Base-by-base conservation (phyloP, 768 basidiomycete species). In the Suillus clintonianus region DNA sequence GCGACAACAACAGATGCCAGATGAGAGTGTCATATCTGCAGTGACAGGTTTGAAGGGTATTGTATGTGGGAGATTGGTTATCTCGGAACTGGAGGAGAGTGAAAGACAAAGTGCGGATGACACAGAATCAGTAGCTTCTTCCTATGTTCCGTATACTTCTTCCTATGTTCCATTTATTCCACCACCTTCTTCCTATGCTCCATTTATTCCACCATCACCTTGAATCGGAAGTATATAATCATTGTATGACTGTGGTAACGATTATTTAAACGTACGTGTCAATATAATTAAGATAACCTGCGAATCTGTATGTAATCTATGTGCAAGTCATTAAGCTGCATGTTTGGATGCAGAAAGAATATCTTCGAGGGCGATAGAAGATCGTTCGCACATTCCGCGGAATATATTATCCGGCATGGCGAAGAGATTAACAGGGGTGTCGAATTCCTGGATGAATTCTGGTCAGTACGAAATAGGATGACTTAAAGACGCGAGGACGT, bases 371-470 rank as follows among this genome's bases (percentile, higher is more conserved):
- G 86, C 81, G 65, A 95, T 92, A 37, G 85, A 85, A n/a, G 90
- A 91, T 62, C 86, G 86, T 34, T 92, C 88, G 70, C 93, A 95
- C 93, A 97, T 95, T 54, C 87, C 85, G 43, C 86, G 83, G 81
- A 96, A 96, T 67, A 93, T 89, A 2, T 92, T 88, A 58, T 84
- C 80, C 4, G 78, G 64, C 8, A 74, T 78, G 55, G 81, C 68
- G 75, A 86, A 94, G 19, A 96, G 75, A 48, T 81, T 83, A 30
- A 81, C 77, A 0, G 95, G 94, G 3, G 90, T 89, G 72, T 94
- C 94, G 70, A 92, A 91, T 83, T 96, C 94, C 82, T 88, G 37
- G 10, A 47, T 58, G 13, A 51, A 58, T 27, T 4, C 27, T 4
- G 4, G 22, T 55, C 8, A 30, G 32, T 66, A n/a, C 60, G 7